These are phyloP conservation scores for Alternaria conjuncta DNA, from an alignment of 2,329 filamentous ascomycete species.

Conservation along the genomic window DNA sequence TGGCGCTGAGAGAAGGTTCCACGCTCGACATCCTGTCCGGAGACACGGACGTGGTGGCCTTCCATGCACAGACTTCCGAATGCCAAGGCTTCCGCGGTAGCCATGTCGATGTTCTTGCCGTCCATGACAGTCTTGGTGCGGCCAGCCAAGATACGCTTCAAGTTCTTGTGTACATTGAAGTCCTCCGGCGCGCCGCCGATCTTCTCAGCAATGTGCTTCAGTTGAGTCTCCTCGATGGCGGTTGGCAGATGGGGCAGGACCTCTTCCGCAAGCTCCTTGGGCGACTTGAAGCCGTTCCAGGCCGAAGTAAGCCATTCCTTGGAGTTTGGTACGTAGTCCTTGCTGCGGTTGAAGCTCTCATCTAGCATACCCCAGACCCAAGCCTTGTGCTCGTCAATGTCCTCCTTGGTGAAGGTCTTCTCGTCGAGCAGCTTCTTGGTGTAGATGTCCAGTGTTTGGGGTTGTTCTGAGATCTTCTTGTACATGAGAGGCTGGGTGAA, in stretches of 20 bases:
- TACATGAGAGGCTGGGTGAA: slow-evolving; percentile 99
- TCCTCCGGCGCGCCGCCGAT: slow-evolving; percentile 81
- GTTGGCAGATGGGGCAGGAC: slow-evolving; percentile 91
- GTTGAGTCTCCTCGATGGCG: slow-evolving; percentile 72
- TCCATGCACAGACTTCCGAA: slow-evolving; percentile 91
- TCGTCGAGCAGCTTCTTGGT: slow-evolving; percentile 88
- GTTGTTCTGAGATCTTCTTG: slow-evolving; percentile 89
- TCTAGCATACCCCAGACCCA: slow-evolving; percentile 99
- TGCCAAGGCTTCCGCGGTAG: slow-evolving; percentile 93
- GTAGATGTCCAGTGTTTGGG: slow-evolving; percentile 87
- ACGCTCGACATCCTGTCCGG: slow-evolving; percentile 98
- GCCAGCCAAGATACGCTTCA: slow-evolving; percentile 92
- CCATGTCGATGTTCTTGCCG: slow-evolving; percentile 96
- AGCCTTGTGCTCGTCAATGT: slow-evolving; percentile 98
- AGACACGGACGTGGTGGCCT: slow-evolving; percentile 96
- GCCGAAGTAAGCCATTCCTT: slow-evolving; percentile 99
- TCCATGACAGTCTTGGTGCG: slow-evolving; percentile 91
- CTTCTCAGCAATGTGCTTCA: slow-evolving; percentile 82
- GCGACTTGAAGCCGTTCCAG: slow-evolving; percentile 99
- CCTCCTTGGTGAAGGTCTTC: slow-evolving; percentile 94
- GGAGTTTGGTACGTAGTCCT: slow-evolving; percentile 93
- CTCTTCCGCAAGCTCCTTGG: slow-evolving; percentile 95
- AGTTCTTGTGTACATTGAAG: slow-evolving; percentile 90
- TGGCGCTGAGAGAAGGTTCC: slow-evolving; percentile 99
- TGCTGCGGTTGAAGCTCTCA: slow-evolving; percentile 95